These are phyloP conservation scores for Beauveria sp. DNA, from an alignment of 2,329 filamentous ascomycete species.

Conservation along the genomic window DNA sequence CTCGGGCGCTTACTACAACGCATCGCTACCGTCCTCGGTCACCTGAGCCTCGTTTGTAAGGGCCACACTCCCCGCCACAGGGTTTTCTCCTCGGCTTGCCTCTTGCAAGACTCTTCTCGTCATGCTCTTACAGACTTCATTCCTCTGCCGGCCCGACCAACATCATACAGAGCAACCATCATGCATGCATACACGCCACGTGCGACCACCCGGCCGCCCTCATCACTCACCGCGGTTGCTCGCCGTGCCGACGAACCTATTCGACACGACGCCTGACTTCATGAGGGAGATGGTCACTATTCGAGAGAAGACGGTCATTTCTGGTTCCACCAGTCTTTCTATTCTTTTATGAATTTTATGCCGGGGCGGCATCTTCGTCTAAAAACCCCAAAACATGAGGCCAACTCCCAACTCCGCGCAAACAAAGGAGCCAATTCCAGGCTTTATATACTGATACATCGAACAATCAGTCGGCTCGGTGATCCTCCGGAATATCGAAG, in stretches of 20 bases:
- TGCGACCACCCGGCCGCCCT: background rate
- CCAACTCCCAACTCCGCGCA: slow-evolving; percentile 11
- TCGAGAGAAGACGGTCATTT: background rate
- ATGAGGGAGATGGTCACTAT: background rate
- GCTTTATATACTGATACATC: slow-evolving; percentile 10
- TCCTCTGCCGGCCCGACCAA: background rate
- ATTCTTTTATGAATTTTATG: slow-evolving; percentile 9
- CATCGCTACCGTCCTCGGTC: background rate
- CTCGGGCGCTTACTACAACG: background rate
- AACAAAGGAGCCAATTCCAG: slow-evolving; percentile 6
- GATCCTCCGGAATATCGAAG: background rate
- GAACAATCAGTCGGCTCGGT: background rate
- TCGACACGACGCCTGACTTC: background rate
- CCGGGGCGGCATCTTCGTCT: slow-evolving; percentile 6
- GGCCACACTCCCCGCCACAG: background rate
- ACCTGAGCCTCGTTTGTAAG: slow-evolving; percentile 4
- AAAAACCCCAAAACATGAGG: slow-evolving; percentile 4
- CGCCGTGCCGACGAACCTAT: background rate
- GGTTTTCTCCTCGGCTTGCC: background rate
- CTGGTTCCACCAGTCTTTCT: slow-evolving; percentile 9
- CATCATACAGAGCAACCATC: background rate
- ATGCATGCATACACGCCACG: background rate
- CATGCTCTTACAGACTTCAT: too few species aligned
- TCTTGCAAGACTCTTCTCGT: background rate
- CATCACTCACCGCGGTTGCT: background rate